A percentile compares a stretch with the other conserved stretches of the same genome.
These are phyloP conservation scores for Fraxinus pennsylvanica DNA, from an alignment of 257 asterid species.

Conservation along the genomic window DNA sequence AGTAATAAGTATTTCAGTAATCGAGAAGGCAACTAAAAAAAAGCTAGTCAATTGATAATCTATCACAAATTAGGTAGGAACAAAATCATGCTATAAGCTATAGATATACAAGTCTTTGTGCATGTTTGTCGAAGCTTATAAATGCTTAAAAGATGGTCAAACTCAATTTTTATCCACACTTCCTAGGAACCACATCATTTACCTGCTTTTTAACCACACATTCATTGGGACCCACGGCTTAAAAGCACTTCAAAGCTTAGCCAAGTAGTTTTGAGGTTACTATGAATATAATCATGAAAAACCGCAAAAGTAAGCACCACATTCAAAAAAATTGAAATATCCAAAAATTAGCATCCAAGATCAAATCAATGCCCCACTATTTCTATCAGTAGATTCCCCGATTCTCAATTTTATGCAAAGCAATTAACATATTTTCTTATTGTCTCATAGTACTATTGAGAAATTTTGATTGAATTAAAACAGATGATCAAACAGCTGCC, in stretches of 20 bases:
- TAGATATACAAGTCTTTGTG: neutral
- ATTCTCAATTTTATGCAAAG: neutral
- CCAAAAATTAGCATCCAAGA: neutral
- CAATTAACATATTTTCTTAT: slow-evolving; percentile 1
- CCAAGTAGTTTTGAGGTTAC: neutral
- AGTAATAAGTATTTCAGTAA: slow-evolving; percentile 5
- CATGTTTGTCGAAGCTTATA: neutral
- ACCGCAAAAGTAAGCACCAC: neutral
- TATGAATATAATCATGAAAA: neutral
- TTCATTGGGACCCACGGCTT: neutral
- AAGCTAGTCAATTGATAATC: neutral
- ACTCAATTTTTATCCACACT: neutral
- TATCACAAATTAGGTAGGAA: neutral
- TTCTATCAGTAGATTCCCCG: neutral
- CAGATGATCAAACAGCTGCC: neutral
- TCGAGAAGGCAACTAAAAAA: neutral
- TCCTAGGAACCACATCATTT: no score
- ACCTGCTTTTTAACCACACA: neutral
- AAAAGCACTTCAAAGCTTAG: no score
- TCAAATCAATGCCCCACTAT: neutral
- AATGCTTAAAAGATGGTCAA: neutral
- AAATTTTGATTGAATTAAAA: slow-evolving; percentile 6
- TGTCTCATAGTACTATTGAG: neutral
- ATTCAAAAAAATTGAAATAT: neutral
- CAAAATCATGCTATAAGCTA: neutral